phyloP scores from a whole-genome alignment of 805 yeast species.

The Kazachstania psychrophila region DNA sequence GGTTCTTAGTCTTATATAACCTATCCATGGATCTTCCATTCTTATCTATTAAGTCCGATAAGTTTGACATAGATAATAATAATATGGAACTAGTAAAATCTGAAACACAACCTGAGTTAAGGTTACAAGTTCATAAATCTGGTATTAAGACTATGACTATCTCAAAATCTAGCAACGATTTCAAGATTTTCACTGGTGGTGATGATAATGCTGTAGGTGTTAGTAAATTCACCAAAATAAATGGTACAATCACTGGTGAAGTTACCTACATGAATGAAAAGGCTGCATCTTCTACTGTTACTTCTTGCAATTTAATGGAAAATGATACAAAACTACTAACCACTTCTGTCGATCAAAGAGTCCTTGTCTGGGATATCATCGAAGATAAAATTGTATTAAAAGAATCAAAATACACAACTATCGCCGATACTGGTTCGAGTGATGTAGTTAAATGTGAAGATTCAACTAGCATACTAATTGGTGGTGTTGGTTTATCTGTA shows the following conservation, averaged over 20 bases:
- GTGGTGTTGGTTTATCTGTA: slow-evolving; percentile 74
- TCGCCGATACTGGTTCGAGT: slow-evolving; percentile 84
- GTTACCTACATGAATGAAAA: slow-evolving; percentile 31
- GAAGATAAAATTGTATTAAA: slow-evolving; percentile 22
- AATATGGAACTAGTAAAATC: not conserved
- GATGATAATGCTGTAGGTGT: slow-evolving; percentile 74
- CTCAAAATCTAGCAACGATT: slow-evolving; percentile 5
- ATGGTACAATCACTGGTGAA: slow-evolving; percentile 7
- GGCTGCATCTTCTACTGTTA: slow-evolving; percentile 85
- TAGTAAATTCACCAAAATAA: slow-evolving; percentile 29
- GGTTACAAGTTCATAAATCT: slow-evolving; percentile 66
- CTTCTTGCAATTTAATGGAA: slow-evolving; percentile 42
- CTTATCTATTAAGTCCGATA: slow-evolving; percentile 4
- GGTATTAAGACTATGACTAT: slow-evolving; percentile 58
- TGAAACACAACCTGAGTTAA: slow-evolving; percentile 16
- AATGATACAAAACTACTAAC: slow-evolving; percentile 36
- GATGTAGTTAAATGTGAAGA: slow-evolving; percentile 31
- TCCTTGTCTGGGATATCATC: slow-evolving; percentile 52
- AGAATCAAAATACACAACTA: slow-evolving; percentile 55
- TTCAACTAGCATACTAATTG: slow-evolving; percentile 38
- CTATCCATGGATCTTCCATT: slow-evolving; percentile 29
- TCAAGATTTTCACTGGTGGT: slow-evolving; percentile 66
- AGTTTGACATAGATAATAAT: not conserved
- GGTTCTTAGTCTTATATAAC: slow-evolving; percentile 58
- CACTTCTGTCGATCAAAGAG: slow-evolving; percentile 76